Conservation (phyloP, 2,329 filamentous ascomycete genomes). For the Thelonectria rubi region DNA sequence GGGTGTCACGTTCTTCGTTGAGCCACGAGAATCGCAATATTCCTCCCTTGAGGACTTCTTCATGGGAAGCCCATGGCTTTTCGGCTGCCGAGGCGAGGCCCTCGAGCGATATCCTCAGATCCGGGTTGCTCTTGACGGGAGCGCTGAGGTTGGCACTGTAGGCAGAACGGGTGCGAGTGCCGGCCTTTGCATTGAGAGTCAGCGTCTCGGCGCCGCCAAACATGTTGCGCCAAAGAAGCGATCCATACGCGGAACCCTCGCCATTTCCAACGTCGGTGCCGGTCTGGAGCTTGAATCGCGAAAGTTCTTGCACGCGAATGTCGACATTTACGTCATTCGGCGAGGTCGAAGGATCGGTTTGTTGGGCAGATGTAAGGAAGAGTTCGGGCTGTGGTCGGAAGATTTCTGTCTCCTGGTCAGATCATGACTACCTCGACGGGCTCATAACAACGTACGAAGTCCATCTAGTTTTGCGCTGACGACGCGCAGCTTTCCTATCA, state of each 20-base stretch:
- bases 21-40: slow-evolving; percentile 81
- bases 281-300: slow-evolving; percentile 87
- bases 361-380: slow-evolving; percentile 80
- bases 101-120: slow-evolving; percentile 81
- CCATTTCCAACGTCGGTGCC: slow-evolving; percentile 94
- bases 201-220: slow-evolving; percentile 94
- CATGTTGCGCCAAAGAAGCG: slow-evolving; percentile 87
- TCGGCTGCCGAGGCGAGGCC: slow-evolving; percentile 84
- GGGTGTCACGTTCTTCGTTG: slow-evolving; percentile 69
- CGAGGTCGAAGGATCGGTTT: slow-evolving; percentile 72
- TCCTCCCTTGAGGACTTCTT: slow-evolving; percentile 84
- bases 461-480: slow-evolving; percentile 78
- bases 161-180: slow-evolving; percentile 88
- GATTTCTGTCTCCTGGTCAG: slow-evolving; percentile 68
- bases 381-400: slow-evolving; percentile 85
- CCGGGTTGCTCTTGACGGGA: slow-evolving; percentile 84
- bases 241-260: slow-evolving; percentile 92
- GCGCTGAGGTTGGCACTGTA: slow-evolving; percentile 88
- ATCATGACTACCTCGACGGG: slow-evolving; percentile 9
- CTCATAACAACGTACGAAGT: slow-evolving; percentile 69
- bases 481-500: slow-evolving; percentile 75
- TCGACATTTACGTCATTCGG: slow-evolving; percentile 85
- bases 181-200: slow-evolving; percentile 85
- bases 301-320: slow-evolving; percentile 82
- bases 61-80: slow-evolving; percentile 93